Base-by-base conservation (phyloP, 2,329 filamentous ascomycete species). In the Colletotrichum sp. region DNA sequence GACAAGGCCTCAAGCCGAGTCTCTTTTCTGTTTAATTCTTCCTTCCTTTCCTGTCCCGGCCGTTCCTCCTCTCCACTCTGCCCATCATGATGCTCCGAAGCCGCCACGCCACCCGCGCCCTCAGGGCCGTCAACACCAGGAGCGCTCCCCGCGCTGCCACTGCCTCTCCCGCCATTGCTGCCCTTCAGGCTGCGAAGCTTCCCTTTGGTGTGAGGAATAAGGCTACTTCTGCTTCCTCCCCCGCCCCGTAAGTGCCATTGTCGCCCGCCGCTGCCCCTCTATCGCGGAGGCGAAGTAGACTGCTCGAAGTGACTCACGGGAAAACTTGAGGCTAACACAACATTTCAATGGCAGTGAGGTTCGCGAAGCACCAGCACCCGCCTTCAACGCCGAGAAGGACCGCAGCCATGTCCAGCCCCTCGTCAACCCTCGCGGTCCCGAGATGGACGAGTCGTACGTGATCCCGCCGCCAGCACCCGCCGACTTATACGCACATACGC, bases 381-480 rank as follows among this genome's bases (percentile, higher is more conserved):
- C 91, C 16, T 92, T 92, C 85, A 92, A 92, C 79, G 81, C 84
- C 74, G 83, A 84, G 67, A 81, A 83, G 81, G 84, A 87, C 78
- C 86, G 86, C 72, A 89, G 88, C 82, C 92, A 94, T 91, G 91
- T 94, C 76, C 93, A 94, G 79, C 93, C 93, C 77, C 88, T 95
- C 77, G 90, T 92, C 80, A 91, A 91, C 83, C 86, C 88, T 71
- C 87, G 89, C 81, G 85, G 87, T 75, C 88, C 88, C 73, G 92
- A 94, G 77, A 93, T 96, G 89, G 94, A 96, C 84, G 94, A 96
- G 84, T 96, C 94, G 93, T 95, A 93, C 79, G 93, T 89, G 70
- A 38, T 38, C 38, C 48, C 52, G 24, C 43, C 61, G 30, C 64
- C 34, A 55, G 76, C 64, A 78, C 71, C n/a, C 36, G 21, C 43